A percentile compares a stretch with the other conserved stretches of the same genome.
These are phyloP conservation scores for Nevesoporus exiguus DNA, from an alignment of 768 basidiomycete genomes.

Conservation along the genomic window DNA sequence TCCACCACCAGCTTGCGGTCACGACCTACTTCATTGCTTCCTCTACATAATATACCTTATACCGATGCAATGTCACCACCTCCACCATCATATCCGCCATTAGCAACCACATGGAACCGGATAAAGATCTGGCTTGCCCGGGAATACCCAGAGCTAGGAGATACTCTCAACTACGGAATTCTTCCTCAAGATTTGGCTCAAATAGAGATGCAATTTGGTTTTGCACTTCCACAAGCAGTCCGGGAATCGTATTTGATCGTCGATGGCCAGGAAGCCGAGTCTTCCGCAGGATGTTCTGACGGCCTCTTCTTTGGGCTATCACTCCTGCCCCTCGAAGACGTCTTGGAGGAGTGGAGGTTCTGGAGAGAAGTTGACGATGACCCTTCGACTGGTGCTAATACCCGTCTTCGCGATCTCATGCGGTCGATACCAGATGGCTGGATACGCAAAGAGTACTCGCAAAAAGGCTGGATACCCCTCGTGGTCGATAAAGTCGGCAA, in stretches of 20 bases:
- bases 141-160: slow-evolving; percentile 91
- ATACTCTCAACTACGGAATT: slow-evolving; percentile 92
- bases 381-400: slow-evolving; percentile 79
- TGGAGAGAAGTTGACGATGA: slow-evolving; percentile 95
- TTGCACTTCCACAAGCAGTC: slow-evolving; percentile 79
- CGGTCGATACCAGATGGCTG: slow-evolving; percentile 85
- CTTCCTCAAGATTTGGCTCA: slow-evolving; percentile 74
- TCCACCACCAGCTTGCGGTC: slow-evolving; percentile 36
- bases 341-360: slow-evolving; percentile 92
- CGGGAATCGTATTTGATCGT: slow-evolving; percentile 85
- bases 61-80: slow-evolving; percentile 39
- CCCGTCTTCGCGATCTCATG: slow-evolving; percentile 70
- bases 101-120: slow-evolving; percentile 81
- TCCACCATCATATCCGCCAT: slow-evolving; percentile 60
- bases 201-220: slow-evolving; percentile 82
- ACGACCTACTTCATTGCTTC: slow-evolving; percentile 57
- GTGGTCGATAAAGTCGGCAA: slow-evolving; percentile 93
- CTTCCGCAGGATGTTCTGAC: slow-evolving; percentile 80
- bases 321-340: slow-evolving; percentile 89
- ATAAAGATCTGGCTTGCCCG: slow-evolving; percentile 76
- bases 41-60: slow-evolving; percentile 57
- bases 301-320: slow-evolving; percentile 96
- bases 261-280: slow-evolving; percentile 94
- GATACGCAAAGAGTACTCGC: slow-evolving; percentile 87
- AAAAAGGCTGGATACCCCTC: slow-evolving; percentile 95